Evolutionary conservation across 2,329 filamentous ascomycete species (phyloP), one percentile per base, ranked within the genome.

Genomic region (Aspergillus sp.): DNA sequence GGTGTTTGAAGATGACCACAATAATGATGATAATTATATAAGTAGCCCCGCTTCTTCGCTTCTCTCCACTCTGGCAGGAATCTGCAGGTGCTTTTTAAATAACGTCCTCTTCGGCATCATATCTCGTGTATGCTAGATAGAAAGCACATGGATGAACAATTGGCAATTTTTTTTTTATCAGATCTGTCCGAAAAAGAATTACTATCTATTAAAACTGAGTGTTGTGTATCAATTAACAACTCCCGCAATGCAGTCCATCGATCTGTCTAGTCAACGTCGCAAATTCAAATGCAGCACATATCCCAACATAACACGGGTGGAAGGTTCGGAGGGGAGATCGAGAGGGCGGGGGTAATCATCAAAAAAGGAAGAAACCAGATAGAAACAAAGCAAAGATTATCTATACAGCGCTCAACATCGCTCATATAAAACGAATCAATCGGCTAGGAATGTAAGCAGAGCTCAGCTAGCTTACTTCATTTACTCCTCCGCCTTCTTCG

Each of bases 401-500:
- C 40, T 43, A 43, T 21, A 11, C 21, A 21, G 19, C 40, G 9
- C 40, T 11, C 9, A 14, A 37, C 5, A 6, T n/a, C 35, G 35
- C 15, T 37, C 12, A n/a, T 37, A 37, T 37, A 0, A 37, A 37
- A n/a, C 35, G 1, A 17, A 33, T 33, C 21, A 40, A 7, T 8
- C 15, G 39, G 27, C 23, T 6, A 27, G 27, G 12, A 31, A 35
- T 15, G 8, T 27, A 31, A 12, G 21, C 40, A 19, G 3, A 52
- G 3, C 35, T 14, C 7, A 56, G 39, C 12, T 31, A 31, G 27
- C 27, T 31, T 31, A 31, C 9, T 31, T 31, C 1, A 31, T 31
- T 63, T 59, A 70, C 4, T 40, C 21, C 57, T 71, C 62, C 2
- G 72, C 70, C 60, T 68, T 70, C 67, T 74, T 74, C 15, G 66